Percentiles rank a stretch among this genome's conserved stretches.
Conservation (phyloP, 2,329 filamentous ascomycete species). For the Phaeomoniella chlamydospora region DNA sequence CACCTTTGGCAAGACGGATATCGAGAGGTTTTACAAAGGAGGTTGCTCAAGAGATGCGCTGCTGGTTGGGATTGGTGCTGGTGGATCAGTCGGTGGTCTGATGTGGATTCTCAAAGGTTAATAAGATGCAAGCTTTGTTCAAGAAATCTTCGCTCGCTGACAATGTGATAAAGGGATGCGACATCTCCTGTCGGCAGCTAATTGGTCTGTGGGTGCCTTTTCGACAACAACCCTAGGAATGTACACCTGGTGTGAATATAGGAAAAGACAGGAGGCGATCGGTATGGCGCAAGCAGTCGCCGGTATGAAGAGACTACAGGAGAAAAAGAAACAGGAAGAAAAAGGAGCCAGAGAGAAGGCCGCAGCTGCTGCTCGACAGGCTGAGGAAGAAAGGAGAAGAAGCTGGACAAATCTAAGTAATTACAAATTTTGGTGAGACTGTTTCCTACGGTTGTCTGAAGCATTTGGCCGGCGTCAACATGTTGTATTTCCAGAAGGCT, state of each 20-base stretch:
- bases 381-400: conserved; percentile 24
- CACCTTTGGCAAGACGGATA: conserved; percentile 44
- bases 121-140: too few relatives aligned
- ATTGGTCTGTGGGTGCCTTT: conserved; percentile 76
- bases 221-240: conserved; percentile 52
- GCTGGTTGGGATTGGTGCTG: conserved; percentile 67
- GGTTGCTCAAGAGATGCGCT: conserved; percentile 77
- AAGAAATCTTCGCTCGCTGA: conserved; percentile 1
- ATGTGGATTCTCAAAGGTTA: conserved; percentile 63
- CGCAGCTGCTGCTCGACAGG: conserved; percentile 12
- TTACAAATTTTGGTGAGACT: conserved; percentile 30
- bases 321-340: conserved; percentile 41
- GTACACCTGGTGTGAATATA: conserved; percentile 74
- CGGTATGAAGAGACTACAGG: conserved; percentile 60
- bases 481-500: too few relatives aligned
- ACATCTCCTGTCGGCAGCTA: conserved; percentile 52
- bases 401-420: conserved; percentile 26
- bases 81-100: conserved; percentile 60
- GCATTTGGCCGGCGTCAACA: too few relatives aligned
- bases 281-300: conserved; percentile 80
- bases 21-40: conserved; percentile 57
- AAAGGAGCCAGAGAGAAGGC: conserved; percentile 23
- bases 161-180: conserved; percentile 35
- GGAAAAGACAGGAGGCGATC: conserved; percentile 57
- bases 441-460: too few relatives aligned